Percentiles rank a stretch among this genome's conserved stretches.
phyloP scores from a whole-genome alignment of 2,329 filamentous ascomycete genomes.

The Epichloe scottii region DNA sequence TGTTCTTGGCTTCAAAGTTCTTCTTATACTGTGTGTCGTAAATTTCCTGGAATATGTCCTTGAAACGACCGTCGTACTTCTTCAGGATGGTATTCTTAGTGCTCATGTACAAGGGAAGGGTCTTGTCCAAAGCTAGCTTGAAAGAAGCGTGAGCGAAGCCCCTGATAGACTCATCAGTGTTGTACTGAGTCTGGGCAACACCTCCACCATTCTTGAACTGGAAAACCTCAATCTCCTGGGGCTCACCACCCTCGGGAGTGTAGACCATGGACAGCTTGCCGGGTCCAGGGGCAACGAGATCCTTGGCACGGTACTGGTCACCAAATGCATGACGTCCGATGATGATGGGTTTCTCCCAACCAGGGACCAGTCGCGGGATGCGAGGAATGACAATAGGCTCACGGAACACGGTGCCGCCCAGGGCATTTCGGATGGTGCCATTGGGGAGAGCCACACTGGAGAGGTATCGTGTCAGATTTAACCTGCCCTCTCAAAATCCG shows the following conservation, averaged over 20 bases:
- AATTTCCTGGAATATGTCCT: slow-evolving; percentile 98
- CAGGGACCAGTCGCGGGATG: slow-evolving; percentile 85
- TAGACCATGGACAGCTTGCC: slow-evolving; percentile 92
- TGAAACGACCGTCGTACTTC: slow-evolving; percentile 97
- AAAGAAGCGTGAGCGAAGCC: slow-evolving; percentile 95
- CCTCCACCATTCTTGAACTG: slow-evolving; percentile 79
- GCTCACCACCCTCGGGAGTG: slow-evolving; percentile 71
- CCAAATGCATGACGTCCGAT: slow-evolving; percentile 97
- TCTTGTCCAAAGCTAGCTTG: slow-evolving; percentile 84
- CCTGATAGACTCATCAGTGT: slow-evolving; percentile 88
- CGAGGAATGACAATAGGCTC: slow-evolving; percentile 94
- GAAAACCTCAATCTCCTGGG: slow-evolving; percentile 79
- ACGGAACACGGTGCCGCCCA: slow-evolving; percentile 94
- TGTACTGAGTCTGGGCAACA: slow-evolving; percentile 93
- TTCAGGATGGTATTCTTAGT: slow-evolving; percentile 99
- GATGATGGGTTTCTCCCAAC: slow-evolving; percentile 98
- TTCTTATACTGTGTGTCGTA: slow-evolving; percentile 80
- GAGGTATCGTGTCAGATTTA: slow-evolving; percentile 6
- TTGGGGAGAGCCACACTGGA: slow-evolving; percentile 98
- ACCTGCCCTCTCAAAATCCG: not conserved
- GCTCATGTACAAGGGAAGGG: slow-evolving; percentile 95
- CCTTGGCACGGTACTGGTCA: slow-evolving; percentile 96
- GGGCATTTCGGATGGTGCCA: slow-evolving; percentile 65
- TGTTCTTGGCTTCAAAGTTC: slow-evolving; percentile 79
- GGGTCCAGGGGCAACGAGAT: slow-evolving; percentile 67